These are phyloP conservation scores for Xerocomus spinulosus DNA, from an alignment of 768 basidiomycete species.

Conservation along the genomic window DNA sequence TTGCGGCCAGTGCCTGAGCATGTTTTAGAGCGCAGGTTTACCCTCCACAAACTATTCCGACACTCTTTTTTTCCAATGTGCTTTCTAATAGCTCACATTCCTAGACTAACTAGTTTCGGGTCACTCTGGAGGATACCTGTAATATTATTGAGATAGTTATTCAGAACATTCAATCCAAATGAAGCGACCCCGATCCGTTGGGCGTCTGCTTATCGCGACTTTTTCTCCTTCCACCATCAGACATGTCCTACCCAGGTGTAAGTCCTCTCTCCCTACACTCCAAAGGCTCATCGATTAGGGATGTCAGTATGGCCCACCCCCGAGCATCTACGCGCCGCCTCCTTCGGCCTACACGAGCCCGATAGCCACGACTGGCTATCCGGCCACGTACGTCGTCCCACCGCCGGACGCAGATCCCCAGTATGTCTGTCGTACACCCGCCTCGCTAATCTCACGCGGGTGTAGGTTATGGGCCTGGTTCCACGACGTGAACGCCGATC, in stretches of 20 bases:
- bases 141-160: constrained; percentile 30
- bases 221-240: not conserved
- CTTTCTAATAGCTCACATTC: constrained; percentile 1
- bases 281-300: not conserved
- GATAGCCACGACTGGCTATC: constrained; percentile 12
- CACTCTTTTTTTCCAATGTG: not conserved
- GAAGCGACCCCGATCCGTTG: not conserved
- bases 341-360: constrained; percentile 4
- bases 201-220: constrained; percentile 9
- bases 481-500: constrained; percentile 58
- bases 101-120: constrained; percentile 13
- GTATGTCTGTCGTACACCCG: constrained; percentile 37
- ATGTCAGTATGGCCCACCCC: constrained; percentile 8
- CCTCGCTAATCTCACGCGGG: not conserved
- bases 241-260: constrained; percentile 21
- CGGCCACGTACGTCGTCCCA: constrained; percentile 11
- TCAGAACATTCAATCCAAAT: not conserved
- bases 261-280: not conserved
- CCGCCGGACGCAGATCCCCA: constrained; percentile 67
- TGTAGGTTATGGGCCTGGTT: constrained; percentile 74
- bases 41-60: constrained; percentile 3
- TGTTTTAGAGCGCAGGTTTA: too few relatives aligned
- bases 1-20: constrained; percentile 32
- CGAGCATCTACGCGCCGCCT: constrained; percentile 8
- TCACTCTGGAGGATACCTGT: constrained; percentile 32